Conservation (phyloP, 805 yeast species). For the Ogataea pignaliae region DNA sequence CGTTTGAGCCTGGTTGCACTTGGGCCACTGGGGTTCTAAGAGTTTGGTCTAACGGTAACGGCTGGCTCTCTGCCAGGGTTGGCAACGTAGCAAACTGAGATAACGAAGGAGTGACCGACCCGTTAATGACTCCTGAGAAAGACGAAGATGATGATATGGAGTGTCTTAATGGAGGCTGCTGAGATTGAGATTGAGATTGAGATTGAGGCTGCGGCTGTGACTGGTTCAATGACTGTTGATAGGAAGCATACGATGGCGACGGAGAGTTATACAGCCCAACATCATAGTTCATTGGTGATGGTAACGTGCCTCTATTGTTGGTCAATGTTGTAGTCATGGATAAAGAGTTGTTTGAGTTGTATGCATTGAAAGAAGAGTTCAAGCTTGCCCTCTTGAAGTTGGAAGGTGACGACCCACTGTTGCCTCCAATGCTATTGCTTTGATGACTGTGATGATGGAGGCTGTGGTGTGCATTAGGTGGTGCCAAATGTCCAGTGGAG, state of each 20-base stretch:
- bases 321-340: conserved; percentile 6
- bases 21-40: no score
- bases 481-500: no score
- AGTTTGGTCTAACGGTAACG: not conserved
- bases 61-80: not conserved
- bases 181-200: conserved; percentile 11
- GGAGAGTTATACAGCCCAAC: conserved; percentile 1
- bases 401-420: not conserved
- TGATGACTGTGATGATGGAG: not conserved
- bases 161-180: no score
- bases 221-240: not conserved
- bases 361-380: conserved; percentile 1
- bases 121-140: no score
- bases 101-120: not conserved
- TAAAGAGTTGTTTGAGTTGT: conserved; percentile 5
- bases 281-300: conserved; percentile 8
- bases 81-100: not conserved
- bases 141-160: no score
- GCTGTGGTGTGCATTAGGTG: not conserved
- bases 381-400: conserved; percentile 2
- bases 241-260: conserved; percentile 4
- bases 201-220: conserved; percentile 12
- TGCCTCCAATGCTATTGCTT: not conserved
- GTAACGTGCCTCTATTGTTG: conserved; percentile 1
- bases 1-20: no score